A percentile compares a stretch with the other conserved stretches of the same genome.
These are phyloP conservation scores for Emydomyces testavorans DNA, from an alignment of 2,329 filamentous ascomycete genomes.

Conservation along the genomic window DNA sequence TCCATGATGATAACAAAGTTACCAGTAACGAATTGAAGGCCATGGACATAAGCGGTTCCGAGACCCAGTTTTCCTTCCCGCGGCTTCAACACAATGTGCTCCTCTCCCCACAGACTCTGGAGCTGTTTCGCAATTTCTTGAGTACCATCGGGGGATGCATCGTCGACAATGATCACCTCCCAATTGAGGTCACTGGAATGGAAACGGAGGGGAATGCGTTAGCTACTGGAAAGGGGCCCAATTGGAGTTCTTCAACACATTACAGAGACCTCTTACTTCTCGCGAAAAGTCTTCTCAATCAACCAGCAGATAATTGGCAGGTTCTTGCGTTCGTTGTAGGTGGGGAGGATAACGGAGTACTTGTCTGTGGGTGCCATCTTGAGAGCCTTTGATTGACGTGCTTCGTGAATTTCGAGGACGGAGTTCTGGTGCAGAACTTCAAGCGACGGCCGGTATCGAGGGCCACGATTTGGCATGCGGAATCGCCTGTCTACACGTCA, in stretches of 20 bases:
- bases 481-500: slow-evolving; percentile 14
- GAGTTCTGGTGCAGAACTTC: slow-evolving; percentile 17
- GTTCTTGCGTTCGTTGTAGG: slow-evolving; percentile 97
- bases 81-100: slow-evolving; percentile 71
- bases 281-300: slow-evolving; percentile 79
- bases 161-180: slow-evolving; percentile 97
- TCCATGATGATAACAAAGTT: slow-evolving; percentile 99
- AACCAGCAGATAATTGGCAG: slow-evolving; percentile 93
- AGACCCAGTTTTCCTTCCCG: slow-evolving; percentile 94
- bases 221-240: not conserved
- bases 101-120: slow-evolving; percentile 63
- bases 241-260: not conserved
- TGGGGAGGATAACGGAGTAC: slow-evolving; percentile 95
- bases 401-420: slow-evolving; percentile 13
- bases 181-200: slow-evolving; percentile 69
- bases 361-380: slow-evolving; percentile 40
- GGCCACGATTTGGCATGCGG: slow-evolving; percentile 19
- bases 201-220: not conserved
- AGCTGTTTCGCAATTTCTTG: slow-evolving; percentile 84
- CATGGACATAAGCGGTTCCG: slow-evolving; percentile 91
- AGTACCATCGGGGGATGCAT: slow-evolving; percentile 92
- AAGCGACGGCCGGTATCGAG: slow-evolving; percentile 18
- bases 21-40: slow-evolving; percentile 75
- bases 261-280: slow-evolving; percentile 50
- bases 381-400: slow-evolving; percentile 2